Conservation (phyloP, 345 rosid genomes). For the Populus euphratica region DNA sequence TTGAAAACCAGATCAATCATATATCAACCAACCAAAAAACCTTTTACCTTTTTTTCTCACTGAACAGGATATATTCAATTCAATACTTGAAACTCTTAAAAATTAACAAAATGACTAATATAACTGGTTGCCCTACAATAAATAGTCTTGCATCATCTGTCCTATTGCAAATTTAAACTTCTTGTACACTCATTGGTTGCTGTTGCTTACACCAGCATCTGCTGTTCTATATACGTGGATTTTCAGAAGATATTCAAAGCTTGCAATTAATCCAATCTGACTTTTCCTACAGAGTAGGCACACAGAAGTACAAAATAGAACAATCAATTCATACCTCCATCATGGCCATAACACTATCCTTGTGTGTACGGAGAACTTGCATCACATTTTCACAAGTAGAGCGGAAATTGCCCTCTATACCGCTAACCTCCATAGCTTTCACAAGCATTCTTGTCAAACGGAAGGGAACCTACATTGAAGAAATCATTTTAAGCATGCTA, state of each 20-base stretch:
- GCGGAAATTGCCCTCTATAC: conserved; percentile 93
- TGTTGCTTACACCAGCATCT: background rate
- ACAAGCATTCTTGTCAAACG: conserved; percentile 99
- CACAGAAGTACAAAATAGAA: background rate
- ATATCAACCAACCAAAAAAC: background rate
- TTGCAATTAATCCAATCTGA: background rate
- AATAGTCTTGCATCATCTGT: background rate
- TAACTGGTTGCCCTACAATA: background rate
- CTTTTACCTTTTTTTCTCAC: background rate
- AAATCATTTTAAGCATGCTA: background rate
- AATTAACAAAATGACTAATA: background rate
- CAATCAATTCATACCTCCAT: conserved; percentile 65
- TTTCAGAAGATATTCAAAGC: background rate
- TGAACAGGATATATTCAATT: background rate
- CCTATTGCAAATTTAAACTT: background rate
- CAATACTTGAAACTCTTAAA: background rate
- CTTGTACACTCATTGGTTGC: background rate
- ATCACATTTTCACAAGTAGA: conserved; percentile 93
- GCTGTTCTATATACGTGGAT: background rate
- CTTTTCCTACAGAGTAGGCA: background rate
- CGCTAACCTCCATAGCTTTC: conserved; percentile 99
- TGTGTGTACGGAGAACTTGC: conserved; percentile 90
- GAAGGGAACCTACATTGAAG: conserved; percentile 71
- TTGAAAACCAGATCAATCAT: background rate
- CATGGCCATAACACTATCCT: conserved; percentile 98